Conservation (phyloP, 2,329 filamentous ascomycete species). For the Pseudophaeomoniella oleicola region DNA sequence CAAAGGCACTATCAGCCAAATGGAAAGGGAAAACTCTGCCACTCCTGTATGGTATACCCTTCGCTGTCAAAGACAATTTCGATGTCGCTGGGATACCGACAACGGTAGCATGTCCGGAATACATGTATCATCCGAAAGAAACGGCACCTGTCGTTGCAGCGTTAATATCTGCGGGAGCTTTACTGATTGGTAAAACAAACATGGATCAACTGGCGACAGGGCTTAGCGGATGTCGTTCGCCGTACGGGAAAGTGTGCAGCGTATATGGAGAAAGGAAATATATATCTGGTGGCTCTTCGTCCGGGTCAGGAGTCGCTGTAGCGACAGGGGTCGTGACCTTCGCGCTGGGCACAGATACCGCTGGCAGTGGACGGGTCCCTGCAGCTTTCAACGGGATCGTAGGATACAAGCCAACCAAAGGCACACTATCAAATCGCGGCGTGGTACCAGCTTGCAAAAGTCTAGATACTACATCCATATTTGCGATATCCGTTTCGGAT, state of each 20-base stretch:
- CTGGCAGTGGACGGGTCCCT: slow-evolving; percentile 14
- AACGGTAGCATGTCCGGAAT: slow-evolving; percentile 32
- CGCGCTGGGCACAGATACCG: slow-evolving; percentile 29
- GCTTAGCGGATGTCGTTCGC: slow-evolving; percentile 42
- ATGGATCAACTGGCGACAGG: slow-evolving; percentile 50
- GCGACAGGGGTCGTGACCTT: slow-evolving; percentile 36
- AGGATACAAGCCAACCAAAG: slow-evolving; percentile 14
- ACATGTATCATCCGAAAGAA: slow-evolving; percentile 31
- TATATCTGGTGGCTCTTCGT: slow-evolving; percentile 43
- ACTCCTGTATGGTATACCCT: slow-evolving; percentile 35
- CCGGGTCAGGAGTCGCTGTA: slow-evolving; percentile 40
- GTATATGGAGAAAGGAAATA: slow-evolving; percentile 31
- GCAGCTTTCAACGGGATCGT: slow-evolving; percentile 14
- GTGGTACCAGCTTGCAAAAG: slow-evolving; percentile 34
- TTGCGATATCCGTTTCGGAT: slow-evolving; percentile 34
- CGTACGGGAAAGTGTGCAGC: slow-evolving; percentile 41
- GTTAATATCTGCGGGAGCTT: slow-evolving; percentile 34
- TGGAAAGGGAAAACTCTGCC: slow-evolving; percentile 26
- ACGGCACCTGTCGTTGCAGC: slow-evolving; percentile 33
- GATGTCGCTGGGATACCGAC: slow-evolving; percentile 30
- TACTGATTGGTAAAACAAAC: slow-evolving; percentile 44
- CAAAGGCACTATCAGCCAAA: slow-evolving; percentile 23
- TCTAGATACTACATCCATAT: slow-evolving; percentile 23
- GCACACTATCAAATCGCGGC: slow-evolving; percentile 12
- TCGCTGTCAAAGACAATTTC: slow-evolving; percentile 34